phyloP scores from a whole-genome alignment of 139 green algal genomes.

The Volvox reticuliferus region DNA sequence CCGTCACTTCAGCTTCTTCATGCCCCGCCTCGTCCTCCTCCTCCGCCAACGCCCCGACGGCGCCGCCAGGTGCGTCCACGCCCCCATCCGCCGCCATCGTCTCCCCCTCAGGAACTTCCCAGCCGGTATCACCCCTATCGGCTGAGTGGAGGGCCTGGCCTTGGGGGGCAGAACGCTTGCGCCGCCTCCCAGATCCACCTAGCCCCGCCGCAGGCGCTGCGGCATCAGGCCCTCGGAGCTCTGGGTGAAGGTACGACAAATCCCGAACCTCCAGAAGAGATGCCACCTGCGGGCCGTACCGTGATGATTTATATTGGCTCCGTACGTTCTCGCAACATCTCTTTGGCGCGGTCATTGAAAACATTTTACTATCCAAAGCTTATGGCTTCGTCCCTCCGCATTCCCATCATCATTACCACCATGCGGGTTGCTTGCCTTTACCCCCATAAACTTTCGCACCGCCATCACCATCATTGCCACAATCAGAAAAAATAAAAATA shows the following conservation, averaged over 20 bases:
- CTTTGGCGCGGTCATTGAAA: no score
- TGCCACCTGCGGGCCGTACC: constrained; percentile 39
- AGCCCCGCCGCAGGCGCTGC: neutral
- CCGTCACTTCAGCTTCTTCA: neutral
- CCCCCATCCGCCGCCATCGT: neutral
- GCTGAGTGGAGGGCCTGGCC: neutral
- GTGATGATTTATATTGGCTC: no score
- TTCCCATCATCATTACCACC: no score
- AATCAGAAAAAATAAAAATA: no score
- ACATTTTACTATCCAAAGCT: no score
- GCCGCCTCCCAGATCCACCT: neutral
- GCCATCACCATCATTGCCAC: no score
- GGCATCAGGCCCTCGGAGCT: neutral
- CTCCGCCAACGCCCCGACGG: neutral
- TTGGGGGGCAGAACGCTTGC: neutral
- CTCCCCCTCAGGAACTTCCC: neutral
- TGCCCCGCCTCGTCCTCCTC: neutral
- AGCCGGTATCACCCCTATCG: neutral
- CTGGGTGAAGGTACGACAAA: constrained; percentile 19
- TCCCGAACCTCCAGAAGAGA: constrained; percentile 47
- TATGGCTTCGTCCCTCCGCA: no score
- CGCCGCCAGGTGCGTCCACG: neutral
- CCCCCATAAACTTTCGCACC: no score
- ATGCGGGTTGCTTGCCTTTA: no score
- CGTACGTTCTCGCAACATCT: no score